Evolutionary conservation across 805 yeast species (phyloP), one percentile per base, ranked within the genome.

Genomic region (Pichia nakasei): DNA sequence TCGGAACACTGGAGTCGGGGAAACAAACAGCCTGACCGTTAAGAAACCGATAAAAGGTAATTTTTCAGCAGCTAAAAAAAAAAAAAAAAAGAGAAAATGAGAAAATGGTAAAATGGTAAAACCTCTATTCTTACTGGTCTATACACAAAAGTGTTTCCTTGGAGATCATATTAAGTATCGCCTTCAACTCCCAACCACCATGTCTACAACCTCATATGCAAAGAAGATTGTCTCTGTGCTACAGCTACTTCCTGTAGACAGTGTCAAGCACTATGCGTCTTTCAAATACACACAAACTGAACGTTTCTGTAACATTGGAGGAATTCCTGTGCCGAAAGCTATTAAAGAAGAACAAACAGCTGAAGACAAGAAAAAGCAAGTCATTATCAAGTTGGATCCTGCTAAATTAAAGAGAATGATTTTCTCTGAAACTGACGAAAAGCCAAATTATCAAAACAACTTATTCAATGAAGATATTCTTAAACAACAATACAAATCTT

Each of bases 231-330:
- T 83, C 26, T 67, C 69, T 29, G 63, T 79, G 12, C 61, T 84
- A 39, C 80, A 79, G 50, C 72, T 72, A 20, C 68, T 82, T 36
- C 94, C 94, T 15, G 70, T 74, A 47, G 93, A 84, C 52, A 72
- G 80, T 48, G 69, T 85, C 41, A 73, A 73, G 52, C 86, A 82
- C 57, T 69, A 78, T 48, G 78, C 84, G 0, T 80, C 86, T 6
- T 82, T 84, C 65, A 84, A 79, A 55, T 80, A 76, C 38, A 59
- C 73, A 0, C 93, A 84, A 60, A 64, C 82, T 33, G 73, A 73
- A 47, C 66, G 82, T 58, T 76, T 72, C 46, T 68, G 72, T 53
- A 65, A 68, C 18, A 59, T 76, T 13, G 80, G 80, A 3, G 77
- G 78, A 4, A 45, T 74, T 13, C 67, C 69, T 9, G 46, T 61